Conservation (phyloP, 2,329 filamentous ascomycete genomes). For the Emmonsiellopsis sp. region DNA sequence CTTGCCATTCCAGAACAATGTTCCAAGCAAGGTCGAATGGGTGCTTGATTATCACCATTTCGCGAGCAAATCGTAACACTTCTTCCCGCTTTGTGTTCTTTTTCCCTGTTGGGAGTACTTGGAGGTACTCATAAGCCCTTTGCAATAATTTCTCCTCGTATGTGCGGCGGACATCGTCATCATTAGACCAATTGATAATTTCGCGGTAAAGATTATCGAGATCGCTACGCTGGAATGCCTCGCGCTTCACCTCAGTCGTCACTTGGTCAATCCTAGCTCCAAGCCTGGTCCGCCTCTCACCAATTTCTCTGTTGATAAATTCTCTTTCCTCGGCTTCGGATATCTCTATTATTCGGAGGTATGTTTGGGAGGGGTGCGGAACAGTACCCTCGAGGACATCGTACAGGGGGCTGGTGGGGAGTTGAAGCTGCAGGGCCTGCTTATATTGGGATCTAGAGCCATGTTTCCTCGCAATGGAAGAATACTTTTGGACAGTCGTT, state of each 20-base stretch:
- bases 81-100: constrained; percentile 64
- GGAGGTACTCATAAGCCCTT: constrained; percentile 67
- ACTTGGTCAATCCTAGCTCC: constrained; percentile 78
- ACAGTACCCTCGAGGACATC: constrained; percentile 72
- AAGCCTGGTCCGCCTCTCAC: constrained; percentile 75
- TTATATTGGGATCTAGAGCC: constrained; percentile 67
- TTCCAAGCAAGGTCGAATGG: constrained; percentile 86
- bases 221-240: constrained; percentile 66
- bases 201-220: constrained; percentile 73
- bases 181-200: constrained; percentile 79
- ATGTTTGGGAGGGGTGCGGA: constrained; percentile 68
- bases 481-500: constrained; percentile 66
- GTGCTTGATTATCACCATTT: constrained; percentile 95
- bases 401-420: constrained; percentile 77
- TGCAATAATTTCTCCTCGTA: constrained; percentile 87
- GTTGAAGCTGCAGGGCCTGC: constrained; percentile 61
- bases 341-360: constrained; percentile 72
- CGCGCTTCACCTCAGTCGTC: constrained; percentile 74
- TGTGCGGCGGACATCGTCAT: constrained; percentile 71
- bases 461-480: constrained; percentile 61
- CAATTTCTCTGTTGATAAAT: constrained; percentile 80
- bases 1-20: constrained; percentile 80
- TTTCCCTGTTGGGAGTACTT: constrained; percentile 55
- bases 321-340: constrained; percentile 80
- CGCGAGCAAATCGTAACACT: constrained; percentile 67